phyloP scores from a whole-genome alignment of 23 red algal species.

The Chondrus crispus region DNA sequence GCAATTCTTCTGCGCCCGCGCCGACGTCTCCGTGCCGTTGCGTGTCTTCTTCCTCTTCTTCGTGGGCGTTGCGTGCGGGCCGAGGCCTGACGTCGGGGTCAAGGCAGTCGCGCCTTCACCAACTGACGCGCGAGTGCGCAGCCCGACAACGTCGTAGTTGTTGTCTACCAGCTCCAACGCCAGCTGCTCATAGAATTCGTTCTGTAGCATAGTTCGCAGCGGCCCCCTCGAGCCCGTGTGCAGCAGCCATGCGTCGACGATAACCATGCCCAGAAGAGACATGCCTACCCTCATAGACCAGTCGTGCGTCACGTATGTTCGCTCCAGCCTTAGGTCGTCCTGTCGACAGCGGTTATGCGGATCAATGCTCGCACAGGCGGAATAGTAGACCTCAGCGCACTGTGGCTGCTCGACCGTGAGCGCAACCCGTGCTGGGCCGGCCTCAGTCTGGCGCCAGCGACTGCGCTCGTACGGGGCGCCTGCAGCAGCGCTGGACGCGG shows the following conservation, averaged over 20 bases:
- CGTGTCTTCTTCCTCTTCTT: too few relatives aligned
- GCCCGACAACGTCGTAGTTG: neutral
- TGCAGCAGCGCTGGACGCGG: too few relatives aligned
- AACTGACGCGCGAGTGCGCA: too few relatives aligned
- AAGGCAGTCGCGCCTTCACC: too few relatives aligned
- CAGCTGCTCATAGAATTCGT: constrained; percentile 4
- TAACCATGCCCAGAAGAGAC: neutral
- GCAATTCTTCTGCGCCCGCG: too few relatives aligned
- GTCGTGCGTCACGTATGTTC: neutral
- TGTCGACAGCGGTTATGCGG: constrained; percentile 9
- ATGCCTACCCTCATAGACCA: neutral
- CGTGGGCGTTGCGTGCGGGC: too few relatives aligned
- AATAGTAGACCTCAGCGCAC: neutral
- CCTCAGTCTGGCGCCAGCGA: too few relatives aligned
- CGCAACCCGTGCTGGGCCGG: too few relatives aligned
- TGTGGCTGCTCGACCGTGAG: too few relatives aligned
- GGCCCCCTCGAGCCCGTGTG: neutral
- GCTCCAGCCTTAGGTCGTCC: neutral
- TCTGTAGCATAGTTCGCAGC: neutral
- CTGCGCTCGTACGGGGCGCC: too few relatives aligned
- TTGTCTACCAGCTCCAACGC: neutral
- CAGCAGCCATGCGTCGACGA: constrained; percentile 24
- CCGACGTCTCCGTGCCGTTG: too few relatives aligned
- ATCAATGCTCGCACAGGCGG: constrained; percentile 1
- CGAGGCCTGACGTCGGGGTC: too few relatives aligned